phyloP scores from a whole-genome alignment of 148 eudicot species.

The Vaccinium vitisidaea region DNA sequence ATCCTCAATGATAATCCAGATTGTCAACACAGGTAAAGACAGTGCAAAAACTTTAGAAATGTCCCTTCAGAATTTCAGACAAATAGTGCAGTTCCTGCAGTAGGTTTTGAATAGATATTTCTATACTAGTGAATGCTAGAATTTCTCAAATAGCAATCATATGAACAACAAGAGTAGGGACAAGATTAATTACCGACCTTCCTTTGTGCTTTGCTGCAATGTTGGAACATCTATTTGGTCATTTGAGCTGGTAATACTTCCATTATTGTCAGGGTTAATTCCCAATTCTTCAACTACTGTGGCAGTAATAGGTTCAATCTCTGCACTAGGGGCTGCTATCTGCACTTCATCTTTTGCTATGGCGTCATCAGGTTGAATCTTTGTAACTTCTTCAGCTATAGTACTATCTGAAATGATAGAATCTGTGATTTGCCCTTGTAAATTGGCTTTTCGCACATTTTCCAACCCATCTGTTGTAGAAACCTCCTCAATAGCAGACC shows the following conservation, averaged over 20 bases:
- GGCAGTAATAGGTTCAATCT: constrained; percentile 12
- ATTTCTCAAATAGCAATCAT: neutral
- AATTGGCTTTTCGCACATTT: neutral
- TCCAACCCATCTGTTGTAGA: constrained; percentile 10
- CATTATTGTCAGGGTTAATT: constrained; percentile 14
- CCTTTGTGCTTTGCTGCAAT: constrained; percentile 15
- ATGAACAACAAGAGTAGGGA: neutral
- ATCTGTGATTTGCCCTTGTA: constrained; percentile 2
- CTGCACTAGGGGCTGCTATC: constrained; percentile 20
- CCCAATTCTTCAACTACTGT: constrained; percentile 20
- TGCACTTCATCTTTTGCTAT: constrained; percentile 21
- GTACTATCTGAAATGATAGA: constrained; percentile 14
- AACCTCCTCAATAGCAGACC: constrained; percentile 18
- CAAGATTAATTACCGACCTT: constrained; percentile 31
- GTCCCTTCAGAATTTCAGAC: neutral
- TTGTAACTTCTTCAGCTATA: constrained; percentile 17
- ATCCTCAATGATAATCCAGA: neutral
- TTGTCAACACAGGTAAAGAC: neutral
- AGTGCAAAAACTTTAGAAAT: neutral
- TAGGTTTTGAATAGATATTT: neutral
- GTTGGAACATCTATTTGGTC: constrained; percentile 24
- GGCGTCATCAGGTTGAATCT: constrained; percentile 21
- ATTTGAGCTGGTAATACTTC: constrained; percentile 22
- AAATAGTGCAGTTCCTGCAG: neutral
- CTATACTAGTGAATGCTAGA: neutral